Percentiles rank a stretch among this genome's conserved stretches.
Conservation (phyloP, 129 eudicot species). For the Cynara cardunculus region DNA sequence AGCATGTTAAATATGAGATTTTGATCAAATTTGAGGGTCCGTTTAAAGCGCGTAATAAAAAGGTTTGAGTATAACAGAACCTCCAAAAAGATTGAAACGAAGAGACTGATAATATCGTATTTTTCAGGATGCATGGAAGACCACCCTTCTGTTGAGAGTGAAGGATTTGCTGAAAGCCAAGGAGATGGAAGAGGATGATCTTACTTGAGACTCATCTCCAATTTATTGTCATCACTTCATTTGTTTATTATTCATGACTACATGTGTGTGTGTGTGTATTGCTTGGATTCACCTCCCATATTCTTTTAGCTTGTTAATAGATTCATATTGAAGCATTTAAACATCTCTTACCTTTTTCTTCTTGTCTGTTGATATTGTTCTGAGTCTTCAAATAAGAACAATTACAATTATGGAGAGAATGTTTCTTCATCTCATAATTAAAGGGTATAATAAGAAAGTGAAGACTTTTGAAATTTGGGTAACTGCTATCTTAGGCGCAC, state of each 20-base stretch:
- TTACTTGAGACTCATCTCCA: constrained; percentile 36
- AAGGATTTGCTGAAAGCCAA: constrained; percentile 69
- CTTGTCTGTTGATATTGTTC: too few species aligned
- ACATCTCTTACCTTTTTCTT: too few species aligned
- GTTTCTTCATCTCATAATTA: too few species aligned
- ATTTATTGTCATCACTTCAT: not conserved
- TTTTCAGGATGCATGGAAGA: constrained; percentile 61
- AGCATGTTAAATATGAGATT: too few species aligned
- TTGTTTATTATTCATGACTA: not conserved
- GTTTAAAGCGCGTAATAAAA: too few species aligned
- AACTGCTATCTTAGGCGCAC: too few species aligned
- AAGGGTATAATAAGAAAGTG: too few species aligned
- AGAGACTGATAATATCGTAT: not conserved
- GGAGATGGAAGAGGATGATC: constrained; percentile 71
- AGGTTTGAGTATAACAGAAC: not conserved
- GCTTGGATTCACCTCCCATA: not conserved
- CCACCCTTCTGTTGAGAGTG: constrained; percentile 71
- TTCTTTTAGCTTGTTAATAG: not conserved
- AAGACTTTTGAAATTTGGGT: too few species aligned
- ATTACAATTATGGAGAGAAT: too few species aligned
- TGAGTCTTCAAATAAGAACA: too few species aligned
- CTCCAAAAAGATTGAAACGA: not conserved
- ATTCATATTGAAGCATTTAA: not conserved
- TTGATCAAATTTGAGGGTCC: too few species aligned
- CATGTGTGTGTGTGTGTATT: not conserved